Conservation (phyloP, 1,284 basidiomycete species). For the Ustilago bromivora region DNA sequence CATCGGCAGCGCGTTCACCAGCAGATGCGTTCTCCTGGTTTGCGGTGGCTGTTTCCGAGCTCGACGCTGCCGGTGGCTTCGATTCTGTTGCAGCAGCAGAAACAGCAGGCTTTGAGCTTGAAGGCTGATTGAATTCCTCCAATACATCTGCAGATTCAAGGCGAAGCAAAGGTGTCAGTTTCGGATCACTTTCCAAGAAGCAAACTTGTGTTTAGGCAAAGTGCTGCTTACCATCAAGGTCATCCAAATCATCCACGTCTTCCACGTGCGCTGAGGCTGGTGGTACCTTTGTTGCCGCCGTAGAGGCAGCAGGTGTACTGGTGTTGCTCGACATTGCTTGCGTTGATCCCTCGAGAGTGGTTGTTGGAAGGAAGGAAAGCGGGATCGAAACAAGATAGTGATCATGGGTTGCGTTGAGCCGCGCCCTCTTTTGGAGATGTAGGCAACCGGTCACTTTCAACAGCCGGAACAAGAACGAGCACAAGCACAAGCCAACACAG, state of each 20-base stretch:
- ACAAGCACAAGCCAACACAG: not conserved
- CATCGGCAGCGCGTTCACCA: slow-evolving; percentile 18
- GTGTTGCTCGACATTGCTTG: slow-evolving; percentile 21
- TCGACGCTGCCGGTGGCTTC: slow-evolving; percentile 36
- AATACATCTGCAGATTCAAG: slow-evolving; percentile 61
- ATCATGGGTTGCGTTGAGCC: not conserved
- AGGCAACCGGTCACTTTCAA: slow-evolving; percentile 41
- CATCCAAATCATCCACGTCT: slow-evolving; percentile 63
- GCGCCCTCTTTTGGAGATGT: not conserved
- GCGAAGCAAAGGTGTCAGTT: not conserved
- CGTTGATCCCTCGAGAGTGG: not conserved
- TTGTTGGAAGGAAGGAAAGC: not conserved
- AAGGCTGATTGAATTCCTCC: slow-evolving; percentile 70
- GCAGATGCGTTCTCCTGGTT: not conserved
- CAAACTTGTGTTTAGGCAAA: too few species aligned
- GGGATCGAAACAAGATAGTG: not conserved
- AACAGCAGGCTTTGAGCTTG: slow-evolving; percentile 33
- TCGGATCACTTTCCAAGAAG: not conserved
- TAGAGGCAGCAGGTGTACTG: not conserved
- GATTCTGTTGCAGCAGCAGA: slow-evolving; percentile 51
- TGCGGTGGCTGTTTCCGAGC: not conserved
- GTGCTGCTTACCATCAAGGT: slow-evolving; percentile 62
- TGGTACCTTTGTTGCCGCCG: slow-evolving; percentile 20
- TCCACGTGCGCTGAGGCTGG: slow-evolving; percentile 34
- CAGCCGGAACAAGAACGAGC: slow-evolving; percentile 9